Evolutionary conservation across 2,329 filamentous ascomycete genomes (phyloP).

Genomic region (Microdochium trichocladiopsis): DNA sequence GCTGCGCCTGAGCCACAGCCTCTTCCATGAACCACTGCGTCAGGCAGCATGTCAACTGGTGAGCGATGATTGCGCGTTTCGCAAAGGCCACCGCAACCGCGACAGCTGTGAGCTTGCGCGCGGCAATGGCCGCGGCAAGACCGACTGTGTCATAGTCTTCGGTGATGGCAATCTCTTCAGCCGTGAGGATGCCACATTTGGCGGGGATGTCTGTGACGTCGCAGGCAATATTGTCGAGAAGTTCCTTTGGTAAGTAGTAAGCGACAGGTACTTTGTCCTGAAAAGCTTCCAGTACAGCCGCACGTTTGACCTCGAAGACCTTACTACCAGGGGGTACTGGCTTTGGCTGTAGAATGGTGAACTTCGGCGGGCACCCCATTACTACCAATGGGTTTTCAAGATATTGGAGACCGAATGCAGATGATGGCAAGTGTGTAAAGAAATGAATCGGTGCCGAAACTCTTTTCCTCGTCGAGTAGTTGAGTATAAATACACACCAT

Average conservation of each 20-base stretch:
- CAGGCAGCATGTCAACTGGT: constrained; percentile 24
- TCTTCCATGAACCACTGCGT: constrained; percentile 10
- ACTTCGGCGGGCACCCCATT: no score
- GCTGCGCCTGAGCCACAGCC: constrained; percentile 11
- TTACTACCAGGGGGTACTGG: neutral
- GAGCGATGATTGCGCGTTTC: constrained; percentile 37
- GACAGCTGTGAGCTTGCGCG: constrained; percentile 25
- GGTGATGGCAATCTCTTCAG: neutral
- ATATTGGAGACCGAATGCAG: neutral
- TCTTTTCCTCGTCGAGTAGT: no score
- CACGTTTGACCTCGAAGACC: neutral
- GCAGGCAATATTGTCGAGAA: constrained; percentile 12
- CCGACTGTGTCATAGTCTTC: constrained; percentile 17
- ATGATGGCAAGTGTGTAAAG: no score
- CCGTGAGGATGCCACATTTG: neutral
- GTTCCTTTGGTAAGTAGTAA: neutral
- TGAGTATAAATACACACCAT: no score
- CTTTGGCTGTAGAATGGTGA: no score
- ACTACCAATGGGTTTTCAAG: no score
- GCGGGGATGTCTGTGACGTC: constrained; percentile 16
- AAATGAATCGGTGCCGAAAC: no score
- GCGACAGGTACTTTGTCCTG: neutral
- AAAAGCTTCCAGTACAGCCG: neutral
- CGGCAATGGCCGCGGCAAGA: constrained; percentile 30
- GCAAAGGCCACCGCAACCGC: constrained; percentile 33